Conservation (phyloP, 148 eudicot species). For the Polygonum maritimum region DNA sequence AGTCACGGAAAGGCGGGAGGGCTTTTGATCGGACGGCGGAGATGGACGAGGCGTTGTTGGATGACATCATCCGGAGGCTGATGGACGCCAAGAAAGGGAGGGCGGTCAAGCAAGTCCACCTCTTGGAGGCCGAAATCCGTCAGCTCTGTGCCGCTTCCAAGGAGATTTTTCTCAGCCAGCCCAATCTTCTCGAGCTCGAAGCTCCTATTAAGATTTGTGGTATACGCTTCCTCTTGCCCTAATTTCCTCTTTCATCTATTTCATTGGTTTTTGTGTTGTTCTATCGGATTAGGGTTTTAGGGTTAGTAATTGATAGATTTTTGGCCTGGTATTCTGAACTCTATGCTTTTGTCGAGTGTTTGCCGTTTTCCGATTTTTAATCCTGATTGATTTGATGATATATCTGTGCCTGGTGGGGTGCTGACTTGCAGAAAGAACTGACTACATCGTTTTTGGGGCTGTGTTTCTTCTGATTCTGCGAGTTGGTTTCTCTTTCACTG, state of each 20-base stretch:
- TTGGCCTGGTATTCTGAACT: background rate
- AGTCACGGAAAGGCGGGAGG: no score
- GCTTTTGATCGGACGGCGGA: conserved; percentile 8
- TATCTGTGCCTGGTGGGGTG: background rate
- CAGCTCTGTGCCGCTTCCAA: conserved; percentile 58
- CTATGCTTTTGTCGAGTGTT: background rate
- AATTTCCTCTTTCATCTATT: background rate
- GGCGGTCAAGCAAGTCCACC: conserved; percentile 50
- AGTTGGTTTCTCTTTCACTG: background rate
- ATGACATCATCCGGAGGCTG: conserved; percentile 47
- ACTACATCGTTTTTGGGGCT: background rate
- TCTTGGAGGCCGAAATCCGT: conserved; percentile 54
- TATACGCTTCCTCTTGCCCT: conserved; percentile 9
- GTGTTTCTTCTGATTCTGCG: background rate
- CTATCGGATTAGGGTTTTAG: background rate
- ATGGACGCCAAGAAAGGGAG: conserved; percentile 50
- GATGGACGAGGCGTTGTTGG: conserved; percentile 53
- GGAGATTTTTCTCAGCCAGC: conserved; percentile 62
- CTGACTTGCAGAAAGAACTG: background rate
- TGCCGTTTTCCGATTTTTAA: background rate
- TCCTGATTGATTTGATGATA: background rate
- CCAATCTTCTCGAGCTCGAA: conserved; percentile 83
- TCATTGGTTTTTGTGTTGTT: background rate
- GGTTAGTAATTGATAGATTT: background rate
- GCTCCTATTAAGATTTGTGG: conserved; percentile 91